Conservation (phyloP, 768 basidiomycete species). For the Astraeus odoratus region DNA sequence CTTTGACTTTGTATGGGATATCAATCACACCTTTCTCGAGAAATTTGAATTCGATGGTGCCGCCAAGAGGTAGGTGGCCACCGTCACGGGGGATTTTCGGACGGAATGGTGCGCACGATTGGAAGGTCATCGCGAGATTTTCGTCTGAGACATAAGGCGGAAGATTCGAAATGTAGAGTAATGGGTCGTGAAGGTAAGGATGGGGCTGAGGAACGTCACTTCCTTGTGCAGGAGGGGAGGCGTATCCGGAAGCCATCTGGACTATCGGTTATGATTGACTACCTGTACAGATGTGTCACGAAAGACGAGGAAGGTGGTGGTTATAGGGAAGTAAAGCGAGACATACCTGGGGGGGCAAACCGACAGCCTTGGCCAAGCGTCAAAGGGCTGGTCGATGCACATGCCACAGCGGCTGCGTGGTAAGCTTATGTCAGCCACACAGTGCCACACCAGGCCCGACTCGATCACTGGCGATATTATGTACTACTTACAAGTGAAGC, state of each 20-base stretch:
- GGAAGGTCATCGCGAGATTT: conserved; percentile 66
- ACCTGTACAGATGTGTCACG: conserved; percentile 5
- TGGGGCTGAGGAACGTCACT: conserved; percentile 41
- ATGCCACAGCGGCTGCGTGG: conserved; percentile 23
- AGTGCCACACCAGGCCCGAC: not conserved
- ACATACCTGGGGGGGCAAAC: conserved; percentile 24
- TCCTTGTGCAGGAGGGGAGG: conserved; percentile 26
- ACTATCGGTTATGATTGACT: conserved; percentile 23
- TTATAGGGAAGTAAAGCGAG: not conserved
- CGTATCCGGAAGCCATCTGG: conserved; percentile 32
- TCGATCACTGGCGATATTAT: no score
- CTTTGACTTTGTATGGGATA: conserved; percentile 6
- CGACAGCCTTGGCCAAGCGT: conserved; percentile 28
- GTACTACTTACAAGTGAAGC: no score
- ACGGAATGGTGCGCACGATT: conserved; percentile 73
- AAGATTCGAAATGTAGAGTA: conserved; percentile 74
- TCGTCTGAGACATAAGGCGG: conserved; percentile 71
- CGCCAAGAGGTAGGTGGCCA: conserved; percentile 44
- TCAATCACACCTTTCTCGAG: conserved; percentile 65
- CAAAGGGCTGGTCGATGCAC: conserved; percentile 20
- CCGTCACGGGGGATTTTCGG: conserved; percentile 67
- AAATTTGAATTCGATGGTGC: conserved; percentile 80
- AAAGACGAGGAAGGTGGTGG: not conserved
- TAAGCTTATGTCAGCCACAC: conserved; percentile 27
- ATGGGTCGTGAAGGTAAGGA: conserved; percentile 79